These are phyloP conservation scores for Wickerhamiella spandovensis DNA, from an alignment of 805 yeast genomes.

Conservation along the genomic window DNA sequence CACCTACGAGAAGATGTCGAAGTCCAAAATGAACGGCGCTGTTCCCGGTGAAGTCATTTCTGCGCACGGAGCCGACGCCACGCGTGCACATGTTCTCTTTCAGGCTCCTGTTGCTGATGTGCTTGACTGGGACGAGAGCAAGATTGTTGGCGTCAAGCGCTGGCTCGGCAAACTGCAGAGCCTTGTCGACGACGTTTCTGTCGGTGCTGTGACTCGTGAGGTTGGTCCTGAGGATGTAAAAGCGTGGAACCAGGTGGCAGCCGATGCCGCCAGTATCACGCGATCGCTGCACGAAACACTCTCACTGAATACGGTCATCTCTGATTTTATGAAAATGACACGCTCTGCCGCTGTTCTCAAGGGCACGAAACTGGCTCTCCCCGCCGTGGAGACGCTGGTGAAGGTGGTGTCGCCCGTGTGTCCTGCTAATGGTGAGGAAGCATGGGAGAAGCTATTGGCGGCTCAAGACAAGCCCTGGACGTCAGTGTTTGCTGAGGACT, in stretches of 20 bases:
- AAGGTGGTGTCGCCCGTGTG: conserved; percentile 65
- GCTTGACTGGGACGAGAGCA: conserved; percentile 79
- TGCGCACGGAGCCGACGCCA: conserved; percentile 83
- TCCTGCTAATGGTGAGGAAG: conserved; percentile 74
- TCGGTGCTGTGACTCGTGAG: background rate
- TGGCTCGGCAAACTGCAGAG: conserved; percentile 54
- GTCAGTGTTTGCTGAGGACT: conserved; percentile 43
- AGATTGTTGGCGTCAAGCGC: conserved; percentile 75
- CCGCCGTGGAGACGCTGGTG: conserved; percentile 33
- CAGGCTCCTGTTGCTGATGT: conserved; percentile 80
- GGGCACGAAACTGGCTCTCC: conserved; percentile 27
- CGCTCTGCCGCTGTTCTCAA: conserved; percentile 27
- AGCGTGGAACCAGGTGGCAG: conserved; percentile 46
- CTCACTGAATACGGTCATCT: conserved; percentile 70
- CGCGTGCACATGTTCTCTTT: conserved; percentile 83
- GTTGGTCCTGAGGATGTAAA: conserved; percentile 34
- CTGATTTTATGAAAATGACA: conserved; percentile 81
- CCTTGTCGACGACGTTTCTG: conserved; percentile 1
- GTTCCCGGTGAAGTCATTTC: conserved; percentile 70
- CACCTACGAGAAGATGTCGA: conserved; percentile 87
- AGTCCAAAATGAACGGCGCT: conserved; percentile 88
- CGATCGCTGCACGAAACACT: conserved; percentile 45
- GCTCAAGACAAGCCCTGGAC: conserved; percentile 25
- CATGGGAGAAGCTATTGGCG: conserved; percentile 42
- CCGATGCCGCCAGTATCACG: conserved; percentile 36